These are phyloP conservation scores for Geosmithia flava DNA, from an alignment of 2,329 filamentous ascomycete species.

Conservation along the genomic window DNA sequence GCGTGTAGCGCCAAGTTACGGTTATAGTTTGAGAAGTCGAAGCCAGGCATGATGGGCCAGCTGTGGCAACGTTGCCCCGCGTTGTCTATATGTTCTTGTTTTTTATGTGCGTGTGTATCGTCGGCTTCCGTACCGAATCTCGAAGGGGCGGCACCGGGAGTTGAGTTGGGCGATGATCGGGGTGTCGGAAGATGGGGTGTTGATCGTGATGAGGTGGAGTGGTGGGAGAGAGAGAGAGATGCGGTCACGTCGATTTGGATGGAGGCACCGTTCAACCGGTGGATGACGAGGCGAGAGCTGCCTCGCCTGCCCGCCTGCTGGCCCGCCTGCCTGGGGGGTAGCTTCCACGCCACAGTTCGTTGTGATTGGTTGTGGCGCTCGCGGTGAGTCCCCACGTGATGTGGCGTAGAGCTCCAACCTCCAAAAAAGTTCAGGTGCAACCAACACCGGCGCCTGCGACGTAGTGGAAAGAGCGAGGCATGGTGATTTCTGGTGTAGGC, in stretches of 20 bases:
- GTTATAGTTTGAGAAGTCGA: conserved; percentile 99
- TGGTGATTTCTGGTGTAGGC: background rate
- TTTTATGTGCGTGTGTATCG: background rate
- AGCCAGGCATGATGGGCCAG: conserved; percentile 67
- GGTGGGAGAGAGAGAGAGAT: background rate
- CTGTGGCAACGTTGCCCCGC: conserved; percentile 1
- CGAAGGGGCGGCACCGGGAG: no score
- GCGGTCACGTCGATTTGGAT: background rate
- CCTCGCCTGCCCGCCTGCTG: conserved; percentile 7
- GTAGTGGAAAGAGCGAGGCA: background rate
- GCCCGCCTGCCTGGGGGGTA: conserved; percentile 3
- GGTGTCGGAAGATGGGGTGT: background rate
- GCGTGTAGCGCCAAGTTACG: conserved; percentile 94
- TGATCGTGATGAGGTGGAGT: background rate
- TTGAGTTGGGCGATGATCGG: no score
- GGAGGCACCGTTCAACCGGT: conserved; percentile 6
- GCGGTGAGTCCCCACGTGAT: background rate
- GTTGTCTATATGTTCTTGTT: background rate
- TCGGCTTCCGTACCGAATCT: no score
- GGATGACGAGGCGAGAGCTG: conserved; percentile 39
- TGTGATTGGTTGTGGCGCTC: conserved; percentile 12
- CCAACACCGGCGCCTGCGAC: no score
- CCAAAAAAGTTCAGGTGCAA: conserved; percentile 1
- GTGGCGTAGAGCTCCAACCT: conserved; percentile 1
- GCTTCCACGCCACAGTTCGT: conserved; percentile 3